These are phyloP conservation scores for Murraya paniculata DNA, from an alignment of 345 rosid genomes.

Conservation along the genomic window DNA sequence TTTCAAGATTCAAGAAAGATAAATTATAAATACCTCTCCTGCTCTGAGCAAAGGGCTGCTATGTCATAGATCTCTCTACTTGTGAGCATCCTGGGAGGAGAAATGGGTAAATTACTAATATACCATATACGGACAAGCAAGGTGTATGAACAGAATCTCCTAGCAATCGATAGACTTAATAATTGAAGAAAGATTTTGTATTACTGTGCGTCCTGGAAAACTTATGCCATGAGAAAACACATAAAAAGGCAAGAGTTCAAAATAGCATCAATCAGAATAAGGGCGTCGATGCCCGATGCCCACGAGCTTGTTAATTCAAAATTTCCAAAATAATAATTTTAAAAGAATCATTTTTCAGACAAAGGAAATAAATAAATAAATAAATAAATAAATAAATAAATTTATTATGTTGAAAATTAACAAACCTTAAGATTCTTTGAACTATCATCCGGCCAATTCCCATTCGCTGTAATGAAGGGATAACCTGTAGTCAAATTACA, in stretches of 20 bases:
- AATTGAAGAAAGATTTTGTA: neutral
- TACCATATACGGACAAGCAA: neutral
- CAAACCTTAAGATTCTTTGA: conserved; percentile 67
- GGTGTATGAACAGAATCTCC: neutral
- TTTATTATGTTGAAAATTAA: neutral
- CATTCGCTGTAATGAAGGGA: conserved; percentile 62
- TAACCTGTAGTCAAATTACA: conserved; percentile 55
- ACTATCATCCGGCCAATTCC: conserved; percentile 82
- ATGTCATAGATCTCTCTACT: conserved; percentile 75
- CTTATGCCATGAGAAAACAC: neutral
- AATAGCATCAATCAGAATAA: neutral
- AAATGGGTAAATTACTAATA: neutral
- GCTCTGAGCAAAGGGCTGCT: conserved; percentile 72
- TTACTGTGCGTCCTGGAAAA: neutral
- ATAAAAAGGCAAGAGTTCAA: neutral
- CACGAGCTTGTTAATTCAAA: neutral
- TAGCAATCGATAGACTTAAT: neutral
- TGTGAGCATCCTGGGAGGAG: conserved; percentile 54
- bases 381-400: neutral
- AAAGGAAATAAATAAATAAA: neutral
- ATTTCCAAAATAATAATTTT: neutral
- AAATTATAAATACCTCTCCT: conserved; percentile 54
- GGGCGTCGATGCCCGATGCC: neutral
- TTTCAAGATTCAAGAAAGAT: neutral
- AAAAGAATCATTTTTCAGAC: neutral